phyloP scores from a whole-genome alignment of 139 green algal genomes.

The Haematococcus sp. region DNA sequence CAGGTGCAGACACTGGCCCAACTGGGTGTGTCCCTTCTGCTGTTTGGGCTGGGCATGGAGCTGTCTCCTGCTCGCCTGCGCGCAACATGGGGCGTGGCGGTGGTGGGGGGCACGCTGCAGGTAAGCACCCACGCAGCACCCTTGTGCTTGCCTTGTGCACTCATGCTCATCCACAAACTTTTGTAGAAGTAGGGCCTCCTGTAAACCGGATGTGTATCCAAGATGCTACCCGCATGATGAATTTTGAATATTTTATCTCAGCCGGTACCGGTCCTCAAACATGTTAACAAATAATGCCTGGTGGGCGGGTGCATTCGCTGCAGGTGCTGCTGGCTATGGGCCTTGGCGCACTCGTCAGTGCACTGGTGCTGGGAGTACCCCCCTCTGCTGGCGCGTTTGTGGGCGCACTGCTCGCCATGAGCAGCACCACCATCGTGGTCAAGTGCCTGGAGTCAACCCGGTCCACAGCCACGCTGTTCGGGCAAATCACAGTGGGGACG shows the following conservation, averaged over 20 bases:
- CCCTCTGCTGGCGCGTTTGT: conserved; percentile 82
- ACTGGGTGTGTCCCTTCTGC: conserved; percentile 92
- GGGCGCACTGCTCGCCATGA: conserved; percentile 83
- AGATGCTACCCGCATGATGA: no score
- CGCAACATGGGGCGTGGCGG: conserved; percentile 76
- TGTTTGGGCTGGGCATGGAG: conserved; percentile 94
- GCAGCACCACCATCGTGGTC: conserved; percentile 75
- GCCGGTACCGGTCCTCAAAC: no score
- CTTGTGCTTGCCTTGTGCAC: no score
- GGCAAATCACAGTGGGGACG: conserved; percentile 91
- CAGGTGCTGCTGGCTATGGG: conserved; percentile 5
- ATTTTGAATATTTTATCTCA: no score
- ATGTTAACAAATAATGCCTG: no score
- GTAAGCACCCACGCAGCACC: no score
- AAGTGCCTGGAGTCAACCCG: conserved; percentile 74
- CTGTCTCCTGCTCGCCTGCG: conserved; percentile 82
- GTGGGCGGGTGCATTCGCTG: no score
- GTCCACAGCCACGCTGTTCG: conserved; percentile 50
- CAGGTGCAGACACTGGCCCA: conserved; percentile 90
- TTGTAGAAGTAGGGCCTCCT: no score
- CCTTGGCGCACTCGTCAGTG: no score
- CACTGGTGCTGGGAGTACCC: conserved; percentile 9
- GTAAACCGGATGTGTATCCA: no score
- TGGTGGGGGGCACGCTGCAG: conserved; percentile 62
- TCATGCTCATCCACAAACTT: no score